Conservation (phyloP, 1,284 basidiomycete genomes). For the Crepidotus sp. region DNA sequence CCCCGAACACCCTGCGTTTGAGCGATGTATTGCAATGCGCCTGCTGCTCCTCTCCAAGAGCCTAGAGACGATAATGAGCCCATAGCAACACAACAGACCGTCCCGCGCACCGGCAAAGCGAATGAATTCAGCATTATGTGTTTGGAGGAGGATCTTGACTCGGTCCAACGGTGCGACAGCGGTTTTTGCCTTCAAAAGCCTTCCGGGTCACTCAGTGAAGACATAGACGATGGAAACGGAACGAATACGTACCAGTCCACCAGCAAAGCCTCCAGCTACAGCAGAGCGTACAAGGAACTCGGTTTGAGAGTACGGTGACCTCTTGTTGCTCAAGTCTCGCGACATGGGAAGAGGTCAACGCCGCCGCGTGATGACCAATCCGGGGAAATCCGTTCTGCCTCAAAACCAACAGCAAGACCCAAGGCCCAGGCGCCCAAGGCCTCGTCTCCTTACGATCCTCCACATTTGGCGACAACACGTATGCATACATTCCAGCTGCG, state of each 20-base stretch:
- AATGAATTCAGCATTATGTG: conserved; percentile 89
- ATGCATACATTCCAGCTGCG: no score
- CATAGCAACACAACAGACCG: conserved; percentile 2
- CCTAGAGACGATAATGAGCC: conserved; percentile 35
- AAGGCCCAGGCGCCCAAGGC: no score
- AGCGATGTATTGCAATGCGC: conserved; percentile 80
- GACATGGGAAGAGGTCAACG: background rate
- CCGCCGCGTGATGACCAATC: background rate
- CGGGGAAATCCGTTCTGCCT: background rate
- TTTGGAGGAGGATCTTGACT: conserved; percentile 99
- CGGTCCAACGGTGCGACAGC: conserved; percentile 95
- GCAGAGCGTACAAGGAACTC: conserved; percentile 53
- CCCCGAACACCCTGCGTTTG: conserved; percentile 65
- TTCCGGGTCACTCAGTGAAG: conserved; percentile 15
- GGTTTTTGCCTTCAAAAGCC: conserved; percentile 74
- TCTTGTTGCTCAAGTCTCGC: background rate
- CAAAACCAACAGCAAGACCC: no score
- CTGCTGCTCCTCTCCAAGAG: conserved; percentile 78
- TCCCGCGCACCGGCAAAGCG: conserved; percentile 75
- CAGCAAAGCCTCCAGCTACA: conserved; percentile 86
- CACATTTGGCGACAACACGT: no score
- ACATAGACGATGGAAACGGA: conserved; percentile 14
- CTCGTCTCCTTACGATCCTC: no score
- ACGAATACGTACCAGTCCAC: conserved; percentile 71
- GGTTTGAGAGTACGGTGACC: conserved; percentile 7